phyloP scores from a whole-genome alignment of 1,284 basidiomycete species.

The Irpex sp. region DNA sequence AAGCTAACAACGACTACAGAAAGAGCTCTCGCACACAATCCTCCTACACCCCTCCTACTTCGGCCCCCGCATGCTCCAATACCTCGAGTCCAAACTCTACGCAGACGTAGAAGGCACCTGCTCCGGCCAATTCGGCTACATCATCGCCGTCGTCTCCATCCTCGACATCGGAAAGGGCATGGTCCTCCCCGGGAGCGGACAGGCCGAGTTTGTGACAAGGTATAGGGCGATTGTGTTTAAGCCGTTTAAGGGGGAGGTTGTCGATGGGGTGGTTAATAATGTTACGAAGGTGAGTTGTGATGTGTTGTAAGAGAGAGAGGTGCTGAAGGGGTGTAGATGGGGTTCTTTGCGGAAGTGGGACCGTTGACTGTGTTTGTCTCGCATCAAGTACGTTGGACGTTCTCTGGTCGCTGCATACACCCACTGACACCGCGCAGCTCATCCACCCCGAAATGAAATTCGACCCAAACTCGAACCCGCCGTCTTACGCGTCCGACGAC shows the following conservation, averaged over 20 bases:
- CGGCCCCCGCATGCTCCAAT: conserved; percentile 92
- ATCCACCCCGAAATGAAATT: conserved; percentile 92
- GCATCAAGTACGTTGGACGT: conserved; percentile 68
- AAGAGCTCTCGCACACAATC: conserved; percentile 94
- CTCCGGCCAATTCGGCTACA: conserved; percentile 94
- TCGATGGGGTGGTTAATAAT: conserved; percentile 94
- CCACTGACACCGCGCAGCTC: conserved; percentile 47
- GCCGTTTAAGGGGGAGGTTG: conserved; percentile 98
- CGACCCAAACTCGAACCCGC: conserved; percentile 91
- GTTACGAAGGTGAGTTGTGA: conserved; percentile 82
- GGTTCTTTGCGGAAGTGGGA: conserved; percentile 96
- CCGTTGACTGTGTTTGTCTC: conserved; percentile 92
- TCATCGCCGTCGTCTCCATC: conserved; percentile 93
- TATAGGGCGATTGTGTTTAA: conserved; percentile 96
- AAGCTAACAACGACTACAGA: too few species aligned
- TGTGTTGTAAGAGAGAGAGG: neutral
- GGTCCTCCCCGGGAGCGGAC: conserved; percentile 88
- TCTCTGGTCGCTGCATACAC: conserved; percentile 12
- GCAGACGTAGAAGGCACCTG: conserved; percentile 98
- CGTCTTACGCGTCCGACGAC: conserved; percentile 87
- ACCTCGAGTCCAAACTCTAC: conserved; percentile 90
- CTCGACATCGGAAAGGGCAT: conserved; percentile 89
- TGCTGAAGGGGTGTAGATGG: conserved; percentile 64
- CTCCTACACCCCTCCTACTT: conserved; percentile 98
- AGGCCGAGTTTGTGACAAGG: conserved; percentile 89